Evolutionary conservation across 2,329 filamentous ascomycete species (phyloP).

Genomic region (Metarhizium album): DNA sequence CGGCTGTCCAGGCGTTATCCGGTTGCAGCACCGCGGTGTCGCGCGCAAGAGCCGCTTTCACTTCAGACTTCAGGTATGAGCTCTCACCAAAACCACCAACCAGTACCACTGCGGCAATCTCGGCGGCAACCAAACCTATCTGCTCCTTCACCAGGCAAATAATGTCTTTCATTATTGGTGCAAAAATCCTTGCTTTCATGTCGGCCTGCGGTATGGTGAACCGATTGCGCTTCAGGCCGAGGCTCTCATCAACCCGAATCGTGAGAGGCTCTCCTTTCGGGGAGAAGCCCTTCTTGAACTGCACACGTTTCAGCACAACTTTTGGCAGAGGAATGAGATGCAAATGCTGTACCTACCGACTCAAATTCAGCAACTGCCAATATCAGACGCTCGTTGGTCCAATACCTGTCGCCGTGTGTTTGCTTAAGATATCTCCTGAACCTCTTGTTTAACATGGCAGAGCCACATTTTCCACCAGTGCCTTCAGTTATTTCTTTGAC

Average conservation of each 20-base stretch:
- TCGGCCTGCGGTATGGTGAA: conserved; percentile 34
- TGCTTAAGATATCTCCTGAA: conserved; percentile 33
- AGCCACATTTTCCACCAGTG: conserved; percentile 39
- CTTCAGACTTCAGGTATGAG: conserved; percentile 30
- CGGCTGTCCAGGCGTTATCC: conserved; percentile 36
- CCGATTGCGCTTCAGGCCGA: conserved; percentile 21
- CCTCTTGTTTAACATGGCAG: conserved; percentile 36
- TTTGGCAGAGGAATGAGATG: background rate
- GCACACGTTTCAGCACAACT: conserved; percentile 5
- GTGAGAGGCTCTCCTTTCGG: conserved; percentile 24
- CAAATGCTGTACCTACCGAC: conserved; percentile 17
- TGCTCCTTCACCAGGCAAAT: conserved; percentile 31
- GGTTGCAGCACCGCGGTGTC: conserved; percentile 35
- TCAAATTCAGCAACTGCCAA: conserved; percentile 34
- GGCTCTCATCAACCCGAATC: conserved; percentile 23
- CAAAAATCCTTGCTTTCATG: conserved; percentile 51
- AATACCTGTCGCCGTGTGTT: conserved; percentile 31
- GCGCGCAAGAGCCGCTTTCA: conserved; percentile 24
- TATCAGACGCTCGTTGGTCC: conserved; percentile 30
- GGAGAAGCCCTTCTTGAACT: conserved; percentile 28
- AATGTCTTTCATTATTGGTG: conserved; percentile 31
- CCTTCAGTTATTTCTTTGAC: conserved; percentile 39
- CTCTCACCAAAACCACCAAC: conserved; percentile 39
- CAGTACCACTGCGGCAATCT: conserved; percentile 30
- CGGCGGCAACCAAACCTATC: conserved; percentile 23